A percentile compares a stretch with the other conserved stretches of the same genome.
Evolutionary conservation across 495 filamentous ascomycete genomes (phyloP).

Genomic region (Pseudoneurospora amorphoporcata): DNA sequence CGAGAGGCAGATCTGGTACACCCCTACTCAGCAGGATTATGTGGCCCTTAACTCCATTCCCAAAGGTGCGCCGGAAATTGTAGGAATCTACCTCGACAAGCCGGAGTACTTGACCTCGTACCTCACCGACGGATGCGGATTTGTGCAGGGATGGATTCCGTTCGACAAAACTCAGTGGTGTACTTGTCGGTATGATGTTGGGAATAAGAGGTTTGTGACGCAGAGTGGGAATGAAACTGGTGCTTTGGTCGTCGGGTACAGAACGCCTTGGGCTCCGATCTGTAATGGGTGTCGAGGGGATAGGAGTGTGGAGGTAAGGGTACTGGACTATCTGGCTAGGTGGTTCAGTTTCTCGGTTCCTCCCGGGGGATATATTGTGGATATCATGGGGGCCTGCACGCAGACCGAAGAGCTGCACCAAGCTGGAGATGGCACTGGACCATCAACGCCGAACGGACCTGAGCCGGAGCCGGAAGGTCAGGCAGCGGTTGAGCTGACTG

Average conservation of each 20-base stretch:
- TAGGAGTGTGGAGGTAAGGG: neutral
- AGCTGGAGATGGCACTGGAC: neutral
- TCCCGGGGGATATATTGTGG: neutral
- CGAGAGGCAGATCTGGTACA: neutral
- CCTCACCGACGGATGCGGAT: neutral
- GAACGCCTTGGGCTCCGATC: neutral
- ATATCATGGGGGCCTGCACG: neutral
- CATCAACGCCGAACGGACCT: neutral
- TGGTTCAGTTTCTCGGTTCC: neutral
- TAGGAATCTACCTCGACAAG: neutral
- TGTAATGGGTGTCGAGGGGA: neutral
- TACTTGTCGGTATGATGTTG: neutral
- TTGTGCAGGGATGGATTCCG: neutral
- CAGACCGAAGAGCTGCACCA: neutral
- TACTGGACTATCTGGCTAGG: neutral
- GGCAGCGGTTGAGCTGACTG: neutral
- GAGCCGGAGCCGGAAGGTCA: neutral
- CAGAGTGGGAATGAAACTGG: neutral
- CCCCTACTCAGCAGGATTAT: neutral
- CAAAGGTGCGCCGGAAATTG: neutral
- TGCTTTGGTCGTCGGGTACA: neutral
- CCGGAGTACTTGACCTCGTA: neutral
- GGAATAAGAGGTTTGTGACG: neutral
- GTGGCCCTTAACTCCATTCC: neutral
- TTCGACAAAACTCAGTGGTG: neutral